phyloP scores from a whole-genome alignment of 345 rosid genomes.

The Heritiera littoralis region DNA sequence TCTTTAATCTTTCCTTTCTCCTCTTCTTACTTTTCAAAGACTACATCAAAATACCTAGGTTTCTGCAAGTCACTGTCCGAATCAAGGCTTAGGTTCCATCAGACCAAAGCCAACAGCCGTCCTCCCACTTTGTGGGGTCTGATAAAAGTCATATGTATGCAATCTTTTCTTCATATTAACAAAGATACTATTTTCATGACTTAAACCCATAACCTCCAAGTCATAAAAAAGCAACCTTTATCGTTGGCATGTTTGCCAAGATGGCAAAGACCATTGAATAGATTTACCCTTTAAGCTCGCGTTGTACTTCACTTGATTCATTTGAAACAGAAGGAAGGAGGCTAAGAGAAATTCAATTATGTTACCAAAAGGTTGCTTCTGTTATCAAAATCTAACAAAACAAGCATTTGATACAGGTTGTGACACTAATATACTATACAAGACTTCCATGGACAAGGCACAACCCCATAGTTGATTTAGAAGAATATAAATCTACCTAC shows the following conservation, averaged over 20 bases:
- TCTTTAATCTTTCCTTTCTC: background rate
- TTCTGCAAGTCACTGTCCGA: too few relatives aligned
- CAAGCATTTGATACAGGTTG: slow-evolving; percentile 15
- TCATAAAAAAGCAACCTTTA: too few relatives aligned
- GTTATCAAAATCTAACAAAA: slow-evolving; percentile 13
- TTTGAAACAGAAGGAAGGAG: background rate
- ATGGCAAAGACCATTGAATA: background rate
- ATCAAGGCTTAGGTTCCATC: too few relatives aligned
- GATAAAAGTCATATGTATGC: too few relatives aligned
- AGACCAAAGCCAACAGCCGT: too few relatives aligned
- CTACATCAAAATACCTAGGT: too few relatives aligned
- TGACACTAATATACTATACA: slow-evolving; percentile 31
- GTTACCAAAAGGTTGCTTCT: slow-evolving; percentile 19
- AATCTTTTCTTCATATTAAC: too few relatives aligned
- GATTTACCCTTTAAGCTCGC: background rate
- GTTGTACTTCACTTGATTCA: background rate
- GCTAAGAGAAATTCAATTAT: background rate
- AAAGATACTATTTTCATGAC: too few relatives aligned
- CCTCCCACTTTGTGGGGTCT: too few relatives aligned
- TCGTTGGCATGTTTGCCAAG: background rate
- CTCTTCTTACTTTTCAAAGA: background rate
- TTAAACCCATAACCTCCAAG: too few relatives aligned
- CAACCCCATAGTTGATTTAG: background rate
- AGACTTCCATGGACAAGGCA: slow-evolving; percentile 14
- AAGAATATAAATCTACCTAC: slow-evolving; percentile 22